Base-by-base conservation (phyloP, 2,329 filamentous ascomycete species). In the Xylaria sp. region DNA sequence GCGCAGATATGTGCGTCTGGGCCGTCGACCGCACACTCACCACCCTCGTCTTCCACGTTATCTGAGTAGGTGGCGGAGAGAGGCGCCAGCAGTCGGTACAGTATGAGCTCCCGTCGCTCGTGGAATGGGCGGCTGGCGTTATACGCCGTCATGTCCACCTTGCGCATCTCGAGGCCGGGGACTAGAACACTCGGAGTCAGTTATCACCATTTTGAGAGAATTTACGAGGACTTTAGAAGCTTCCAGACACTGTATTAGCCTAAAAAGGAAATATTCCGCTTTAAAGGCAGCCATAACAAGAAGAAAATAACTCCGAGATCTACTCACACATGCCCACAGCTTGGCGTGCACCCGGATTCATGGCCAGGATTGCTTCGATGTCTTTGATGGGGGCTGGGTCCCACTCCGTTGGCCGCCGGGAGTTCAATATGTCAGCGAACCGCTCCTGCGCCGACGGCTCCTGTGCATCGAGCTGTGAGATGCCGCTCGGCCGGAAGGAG, bases 131-230 rank as follows among this genome's bases (percentile, higher is more conserved):
- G 81, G 0, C 70, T 79, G 8, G 75, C 73, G 71, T 88, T 88
- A 69, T 79, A 85, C 0, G 64, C 76, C 0, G 69, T 70, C 82
- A 88, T 84, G 72, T 87, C 85, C 7, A 88, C 85, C 76, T 87
- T 87, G 73, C 82, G 82, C 83, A 87, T 86, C 56, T 86, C 82
- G 2, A 87, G 78, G 0, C 82, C 78, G 7, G 86, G 86, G 64
- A 87, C n/a, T n/a, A n/a, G n/a, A n/a, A n/a, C n/a, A n/a, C n/a
- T n/a, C n/a, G n/a, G n/a, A n/a, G n/a, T n/a, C n/a, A n/a, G n/a
- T n/a, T n/a, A n/a, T n/a, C n/a, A n/a, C n/a, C n/a, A n/a, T n/a
- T n/a, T n/a, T n/a, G n/a, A n/a, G n/a, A n/a, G n/a, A n/a, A n/a
- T n/a, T n/a, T n/a, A n/a, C n/a, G n/a, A n/a, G n/a, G n/a, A n/a